phyloP scores from a whole-genome alignment of 139 green algal species.

The Chlorella sp. region DNA sequence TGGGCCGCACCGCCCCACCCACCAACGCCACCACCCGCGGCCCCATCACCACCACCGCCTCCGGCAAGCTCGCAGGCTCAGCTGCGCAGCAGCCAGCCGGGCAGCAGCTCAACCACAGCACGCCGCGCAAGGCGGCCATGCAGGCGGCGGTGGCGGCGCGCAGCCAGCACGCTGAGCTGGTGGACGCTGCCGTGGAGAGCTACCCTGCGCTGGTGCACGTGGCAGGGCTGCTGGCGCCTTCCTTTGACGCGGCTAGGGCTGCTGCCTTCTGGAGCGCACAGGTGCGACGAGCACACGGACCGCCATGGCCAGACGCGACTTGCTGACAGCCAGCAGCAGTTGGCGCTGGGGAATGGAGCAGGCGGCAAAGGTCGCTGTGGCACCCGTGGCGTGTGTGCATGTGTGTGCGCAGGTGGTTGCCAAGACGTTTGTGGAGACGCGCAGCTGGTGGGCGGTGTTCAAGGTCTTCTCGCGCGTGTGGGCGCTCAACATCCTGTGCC shows the following conservation, averaged over 20 bases:
- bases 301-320: neutral
- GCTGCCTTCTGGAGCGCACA: neutral
- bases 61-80: too few species aligned
- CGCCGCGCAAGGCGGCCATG: too few species aligned
- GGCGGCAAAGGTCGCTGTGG: too few species aligned
- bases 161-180: neutral
- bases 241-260: neutral
- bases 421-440: conserved; percentile 21
- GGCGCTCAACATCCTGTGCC: conserved; percentile 10
- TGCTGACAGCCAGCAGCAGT: too few species aligned
- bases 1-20: too few species aligned
- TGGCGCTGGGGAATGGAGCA: too few species aligned
- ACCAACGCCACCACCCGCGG: too few species aligned
- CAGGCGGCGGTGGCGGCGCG: too few species aligned
- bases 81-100: too few species aligned
- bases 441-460: conserved; percentile 15
- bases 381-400: too few species aligned
- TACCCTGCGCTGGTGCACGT: neutral
- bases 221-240: neutral
- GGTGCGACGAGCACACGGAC: neutral
- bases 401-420: neutral
- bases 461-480: conserved; percentile 17
- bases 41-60: too few species aligned
- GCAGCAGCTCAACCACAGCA: too few species aligned
- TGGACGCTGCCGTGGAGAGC: neutral